Base-by-base conservation (phyloP, 202 grass and related monocot genomes). In the Alloteropsis angusta region DNA sequence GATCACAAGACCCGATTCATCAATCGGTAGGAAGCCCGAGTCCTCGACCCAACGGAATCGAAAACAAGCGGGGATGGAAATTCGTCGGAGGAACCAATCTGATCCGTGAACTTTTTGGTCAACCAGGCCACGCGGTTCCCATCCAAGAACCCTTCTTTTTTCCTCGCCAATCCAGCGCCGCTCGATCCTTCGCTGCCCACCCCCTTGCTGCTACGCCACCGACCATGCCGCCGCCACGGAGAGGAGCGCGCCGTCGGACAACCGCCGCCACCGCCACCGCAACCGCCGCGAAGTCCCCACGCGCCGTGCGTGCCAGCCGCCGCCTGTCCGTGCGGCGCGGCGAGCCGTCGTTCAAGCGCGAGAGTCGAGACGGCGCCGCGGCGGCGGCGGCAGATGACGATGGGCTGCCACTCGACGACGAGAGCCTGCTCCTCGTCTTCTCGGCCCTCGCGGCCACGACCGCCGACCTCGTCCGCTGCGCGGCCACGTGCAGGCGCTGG, bases 221-320 rank as follows among this genome's bases (percentile, higher is more conserved):
- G 0, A 65, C 19, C 69, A 82, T 82, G 80, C 59, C 70, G 80
- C 80, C 70, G 48, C 47, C 70, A 55, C 80, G 69, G 22, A 61
- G 57, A 19, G 46, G 45, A 41, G 1, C 46, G n/a, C 67, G 59
- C 0, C 80, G 70, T 12, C 69, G 39, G 2, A 7, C 6, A 11
- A 4, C 78, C 39, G 22, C 16, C 58, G 52, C 10, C 23, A 9
- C 13, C 16, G 17, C 10, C 32, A 11, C 28, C 16, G 17, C 10
- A 18, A 11, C 28, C 28, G 28, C 28, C 28, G 28, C 53, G 1
- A 36, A 61, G 15, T 8, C 44, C 32, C 1, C 67, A 25, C 9
- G 5, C 54, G 14, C 18, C 26, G 17, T 10, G 66, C 9, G 16
- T 7, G 14, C 30, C 56, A 63, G 22, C 47, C 57, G 68, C 22